phyloP scores from a whole-genome alignment of 306 rosid genomes.

The Prunus mira region DNA sequence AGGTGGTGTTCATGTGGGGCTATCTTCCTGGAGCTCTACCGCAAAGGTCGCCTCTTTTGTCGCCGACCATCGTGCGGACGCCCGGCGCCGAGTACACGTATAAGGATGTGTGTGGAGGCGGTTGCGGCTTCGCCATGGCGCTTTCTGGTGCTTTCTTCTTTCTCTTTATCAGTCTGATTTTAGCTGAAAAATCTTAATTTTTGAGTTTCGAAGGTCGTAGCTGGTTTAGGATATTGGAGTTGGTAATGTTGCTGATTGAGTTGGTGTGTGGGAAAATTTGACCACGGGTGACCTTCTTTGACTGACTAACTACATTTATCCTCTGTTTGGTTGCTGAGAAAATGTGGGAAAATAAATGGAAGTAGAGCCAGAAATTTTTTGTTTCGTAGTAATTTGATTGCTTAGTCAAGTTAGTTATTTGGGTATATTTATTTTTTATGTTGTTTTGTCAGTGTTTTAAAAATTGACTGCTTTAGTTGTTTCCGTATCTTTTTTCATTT shows the following conservation, averaged over 20 bases:
- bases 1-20: conserved; percentile 79
- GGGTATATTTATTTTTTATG: background rate
- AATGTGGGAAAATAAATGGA: conserved; percentile 19
- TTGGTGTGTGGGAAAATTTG: conserved; percentile 3
- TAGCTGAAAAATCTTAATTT: background rate
- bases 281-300: background rate
- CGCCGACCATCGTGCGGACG: conserved; percentile 54
- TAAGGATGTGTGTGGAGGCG: conserved; percentile 82
- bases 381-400: background rate
- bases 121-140: conserved; percentile 97
- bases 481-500: background rate
- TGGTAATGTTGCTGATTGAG: background rate
- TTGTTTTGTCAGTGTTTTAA: background rate
- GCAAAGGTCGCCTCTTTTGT: conserved; percentile 67
- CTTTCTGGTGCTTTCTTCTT: conserved; percentile 55
- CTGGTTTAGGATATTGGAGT: background rate
- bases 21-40: conserved; percentile 92
- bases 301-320: background rate
- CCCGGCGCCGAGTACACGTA: conserved; percentile 38
- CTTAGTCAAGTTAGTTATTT: background rate
- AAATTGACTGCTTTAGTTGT: background rate
- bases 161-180: background rate
- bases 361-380: background rate
- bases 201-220: background rate
- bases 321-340: conserved; percentile 15